Conservation (phyloP, 2,329 filamentous ascomycete genomes). For the Xylaria sp. region DNA sequence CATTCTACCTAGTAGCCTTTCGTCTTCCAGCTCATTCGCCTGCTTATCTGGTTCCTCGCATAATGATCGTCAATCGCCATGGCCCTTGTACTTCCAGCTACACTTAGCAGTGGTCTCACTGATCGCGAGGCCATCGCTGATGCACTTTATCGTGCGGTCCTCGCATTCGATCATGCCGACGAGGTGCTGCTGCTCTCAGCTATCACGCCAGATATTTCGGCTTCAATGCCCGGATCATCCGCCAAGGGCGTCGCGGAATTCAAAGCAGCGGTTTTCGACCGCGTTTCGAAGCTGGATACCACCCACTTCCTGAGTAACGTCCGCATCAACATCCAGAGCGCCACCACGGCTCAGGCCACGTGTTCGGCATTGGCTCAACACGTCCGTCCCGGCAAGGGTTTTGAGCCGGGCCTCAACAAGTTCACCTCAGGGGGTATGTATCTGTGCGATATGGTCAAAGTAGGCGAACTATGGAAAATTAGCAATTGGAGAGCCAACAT, state of each 20-base stretch:
- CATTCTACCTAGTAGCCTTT: background rate
- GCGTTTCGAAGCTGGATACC: conserved; percentile 5
- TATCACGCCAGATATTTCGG: conserved; percentile 1
- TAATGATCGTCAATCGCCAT: background rate
- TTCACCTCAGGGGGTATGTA: background rate
- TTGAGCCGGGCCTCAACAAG: background rate
- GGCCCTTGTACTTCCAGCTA: background rate
- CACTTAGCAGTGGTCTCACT: background rate
- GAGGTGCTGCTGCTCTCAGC: background rate
- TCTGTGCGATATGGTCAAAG: conserved; percentile 2
- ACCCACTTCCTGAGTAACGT: conserved; percentile 1
- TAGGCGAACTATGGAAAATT: conserved; percentile 1
- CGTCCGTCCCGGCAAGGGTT: background rate
- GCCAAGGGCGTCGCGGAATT: conserved; percentile 3
- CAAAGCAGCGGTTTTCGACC: background rate
- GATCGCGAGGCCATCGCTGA: conserved; percentile 4
- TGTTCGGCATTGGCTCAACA: conserved; percentile 3
- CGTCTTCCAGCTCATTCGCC: background rate
- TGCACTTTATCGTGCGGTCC: conserved; percentile 2
- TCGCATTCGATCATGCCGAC: conserved; percentile 6
- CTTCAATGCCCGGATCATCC: background rate
- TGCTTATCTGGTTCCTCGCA: too few relatives aligned
- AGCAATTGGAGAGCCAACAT: background rate
- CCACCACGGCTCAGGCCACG: background rate
- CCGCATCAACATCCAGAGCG: background rate